Conservation (phyloP, 2,329 filamentous ascomycete genomes). For the Monilinia aucupariae region DNA sequence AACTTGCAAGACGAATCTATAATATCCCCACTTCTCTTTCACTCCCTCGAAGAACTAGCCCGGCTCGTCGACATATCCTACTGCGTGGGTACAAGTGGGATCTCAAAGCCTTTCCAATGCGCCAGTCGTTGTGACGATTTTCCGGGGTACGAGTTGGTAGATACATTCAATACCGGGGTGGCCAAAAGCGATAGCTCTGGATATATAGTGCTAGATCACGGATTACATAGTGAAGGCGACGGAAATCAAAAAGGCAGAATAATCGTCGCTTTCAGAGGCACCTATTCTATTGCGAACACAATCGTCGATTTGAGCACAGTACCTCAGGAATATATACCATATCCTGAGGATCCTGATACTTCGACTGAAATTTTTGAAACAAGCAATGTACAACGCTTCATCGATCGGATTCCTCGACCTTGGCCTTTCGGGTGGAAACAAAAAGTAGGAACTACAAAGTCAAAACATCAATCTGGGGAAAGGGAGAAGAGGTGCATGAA, state of each 20-base stretch:
- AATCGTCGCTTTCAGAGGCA: slow-evolving; percentile 85
- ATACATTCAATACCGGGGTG: slow-evolving; percentile 85
- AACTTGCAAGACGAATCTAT: background rate
- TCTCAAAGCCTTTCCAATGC: slow-evolving; percentile 78
- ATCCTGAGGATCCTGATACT: slow-evolving; percentile 46
- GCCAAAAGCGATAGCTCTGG: slow-evolving; percentile 87
- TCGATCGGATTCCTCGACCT: background rate
- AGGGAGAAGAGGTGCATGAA: slow-evolving; percentile 59
- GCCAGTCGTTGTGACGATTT: slow-evolving; percentile 82
- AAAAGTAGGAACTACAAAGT: background rate
- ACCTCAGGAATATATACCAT: slow-evolving; percentile 86
- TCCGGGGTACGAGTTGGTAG: slow-evolving; percentile 66
- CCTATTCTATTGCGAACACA: slow-evolving; percentile 88
- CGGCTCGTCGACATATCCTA: slow-evolving; percentile 91
- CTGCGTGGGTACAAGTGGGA: slow-evolving; percentile 77
- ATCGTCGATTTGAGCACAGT: slow-evolving; percentile 84
- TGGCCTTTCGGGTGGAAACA: background rate
- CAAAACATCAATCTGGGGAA: background rate
- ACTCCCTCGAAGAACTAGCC: slow-evolving; percentile 79
- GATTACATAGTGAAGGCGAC: slow-evolving; percentile 15
- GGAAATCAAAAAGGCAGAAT: slow-evolving; percentile 45
- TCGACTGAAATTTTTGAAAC: background rate
- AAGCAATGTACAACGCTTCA: background rate
- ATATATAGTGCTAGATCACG: slow-evolving; percentile 84
- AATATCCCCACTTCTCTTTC: slow-evolving; percentile 63